phyloP scores from a whole-genome alignment of 305 asterid species.

The Caryopteris hybrid region DNA sequence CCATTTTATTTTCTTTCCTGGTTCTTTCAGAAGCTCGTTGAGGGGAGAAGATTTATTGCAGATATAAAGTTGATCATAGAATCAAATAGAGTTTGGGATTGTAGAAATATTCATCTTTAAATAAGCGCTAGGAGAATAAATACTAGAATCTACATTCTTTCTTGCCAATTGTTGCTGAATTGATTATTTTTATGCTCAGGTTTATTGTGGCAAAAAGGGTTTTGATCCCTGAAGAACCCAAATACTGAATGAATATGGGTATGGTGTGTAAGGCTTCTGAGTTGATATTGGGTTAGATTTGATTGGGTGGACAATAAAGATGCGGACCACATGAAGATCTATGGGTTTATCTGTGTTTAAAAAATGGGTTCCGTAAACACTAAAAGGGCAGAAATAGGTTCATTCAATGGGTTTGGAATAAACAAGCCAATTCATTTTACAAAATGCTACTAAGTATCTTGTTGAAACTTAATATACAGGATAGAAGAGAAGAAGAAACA shows the following conservation, averaged over 20 bases:
- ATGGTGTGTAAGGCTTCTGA: not conserved
- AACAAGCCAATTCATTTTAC: not conserved
- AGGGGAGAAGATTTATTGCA: not conserved
- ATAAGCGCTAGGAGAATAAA: not conserved
- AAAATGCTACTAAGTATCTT: not conserved
- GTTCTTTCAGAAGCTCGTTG: conserved; percentile 11
- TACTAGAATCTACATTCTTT: not conserved
- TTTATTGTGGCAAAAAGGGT: not conserved
- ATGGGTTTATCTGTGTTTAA: not conserved
- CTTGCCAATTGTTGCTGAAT: not conserved
- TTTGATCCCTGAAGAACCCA: conserved; percentile 9
- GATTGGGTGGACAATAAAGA: not conserved
- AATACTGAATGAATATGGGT: not conserved
- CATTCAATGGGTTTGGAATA: not conserved
- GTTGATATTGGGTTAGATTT: not conserved
- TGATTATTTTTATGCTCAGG: not conserved
- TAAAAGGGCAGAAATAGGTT: not conserved
- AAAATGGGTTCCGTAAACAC: not conserved
- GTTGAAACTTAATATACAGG: not conserved
- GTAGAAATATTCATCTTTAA: not conserved
- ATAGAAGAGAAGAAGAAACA: not conserved
- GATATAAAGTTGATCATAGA: not conserved
- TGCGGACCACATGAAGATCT: not conserved
- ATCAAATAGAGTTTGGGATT: not conserved
- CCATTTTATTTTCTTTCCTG: conserved; percentile 8